Evolutionary conservation across 805 yeast genomes (phyloP).

Genomic region (Saturnispora halmiae): DNA sequence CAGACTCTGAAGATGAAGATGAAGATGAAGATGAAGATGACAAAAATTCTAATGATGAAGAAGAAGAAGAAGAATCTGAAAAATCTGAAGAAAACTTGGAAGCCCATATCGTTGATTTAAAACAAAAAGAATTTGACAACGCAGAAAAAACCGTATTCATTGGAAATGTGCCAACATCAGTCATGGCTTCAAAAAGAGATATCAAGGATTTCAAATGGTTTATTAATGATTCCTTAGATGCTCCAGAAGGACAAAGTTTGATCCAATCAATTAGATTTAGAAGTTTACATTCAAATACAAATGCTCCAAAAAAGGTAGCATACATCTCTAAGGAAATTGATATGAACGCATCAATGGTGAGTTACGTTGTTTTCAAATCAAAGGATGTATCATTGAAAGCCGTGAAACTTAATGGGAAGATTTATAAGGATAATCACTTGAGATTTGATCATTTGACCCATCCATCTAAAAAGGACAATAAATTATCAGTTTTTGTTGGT

Average conservation of each 20-base stretch:
- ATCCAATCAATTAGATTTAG: conserved; percentile 81
- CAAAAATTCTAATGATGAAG: neutral
- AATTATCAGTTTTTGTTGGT: conserved; percentile 83
- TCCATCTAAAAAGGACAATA: conserved; percentile 78
- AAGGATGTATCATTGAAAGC: conserved; percentile 41
- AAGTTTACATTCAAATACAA: conserved; percentile 81
- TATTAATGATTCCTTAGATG: conserved; percentile 33
- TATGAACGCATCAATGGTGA: conserved; percentile 73
- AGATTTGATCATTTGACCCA: conserved; percentile 91
- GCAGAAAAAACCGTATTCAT: conserved; percentile 82
- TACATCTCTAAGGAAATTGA: conserved; percentile 73
- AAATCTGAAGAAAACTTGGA: conserved; percentile 19
- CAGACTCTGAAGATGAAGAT: conserved; percentile 17
- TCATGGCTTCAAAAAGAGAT: conserved; percentile 51
- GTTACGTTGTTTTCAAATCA: conserved; percentile 71
- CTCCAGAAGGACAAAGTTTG: conserved; percentile 8
- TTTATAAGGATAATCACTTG: conserved; percentile 65
- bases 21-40: conserved; percentile 7
- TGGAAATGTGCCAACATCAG: conserved; percentile 68
- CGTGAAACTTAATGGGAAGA: conserved; percentile 49
- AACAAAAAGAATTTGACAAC: conserved; percentile 65
- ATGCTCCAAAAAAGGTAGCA: conserved; percentile 87
- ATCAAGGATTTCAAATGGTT: conserved; percentile 57
- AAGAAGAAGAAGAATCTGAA: conserved; percentile 22
- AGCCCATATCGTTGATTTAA: conserved; percentile 49